Base-by-base conservation (phyloP, 228 moss, liverwort and hornwort species). In the Sphagnum fallax region DNA sequence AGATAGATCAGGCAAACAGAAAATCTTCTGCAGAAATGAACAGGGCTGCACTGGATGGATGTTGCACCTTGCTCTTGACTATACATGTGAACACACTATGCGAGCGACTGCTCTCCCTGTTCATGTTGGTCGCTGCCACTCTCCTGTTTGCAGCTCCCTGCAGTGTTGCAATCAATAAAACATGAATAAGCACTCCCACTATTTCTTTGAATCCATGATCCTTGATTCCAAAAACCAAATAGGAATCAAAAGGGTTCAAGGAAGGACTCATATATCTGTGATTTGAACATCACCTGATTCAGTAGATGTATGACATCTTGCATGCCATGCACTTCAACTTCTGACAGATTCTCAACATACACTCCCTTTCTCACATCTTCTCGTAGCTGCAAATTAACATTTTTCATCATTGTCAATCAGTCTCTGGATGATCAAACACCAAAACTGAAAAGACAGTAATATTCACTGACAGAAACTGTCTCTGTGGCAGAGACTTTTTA, bases 1-100 rank as follows among this genome's bases (percentile, higher is more conserved):
- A 15, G 11, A 11, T 60, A 15, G 59, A 60, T 60, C 15, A 60
- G 32, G 32, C 32, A 32, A 32, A 32, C 32, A 3, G 32, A 32
- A 32, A 32, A 32, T 32, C 32, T 32, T 32, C 32, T 32, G 32
- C 32, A 32, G 32, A 32, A 32, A 32, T 32, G 32, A 32, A 32
- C 32, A 32, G 32, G 32, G 32, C 2, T 32, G 32, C 32, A 32
- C 32, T 32, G 32, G 32, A 32, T 32, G 55, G 12, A 14, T 61
- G 63, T 6, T 57, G 53, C 69, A 88, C 91, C 88, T 91, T 88
- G 86, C 91, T 91, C 83, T 91, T 88, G 7, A 91, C 86, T 4
- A 91, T 78, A 65, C 91, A 91, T 7, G 91, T 91, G 77, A 91
- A 91, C 50, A 91, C 91, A 71, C 90, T 91, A 57, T 91, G 91